A percentile compares a stretch with the other conserved stretches of the same genome.
These are phyloP conservation scores for Cynara cardunculus DNA, from an alignment of 129 eudicot genomes.

Conservation along the genomic window DNA sequence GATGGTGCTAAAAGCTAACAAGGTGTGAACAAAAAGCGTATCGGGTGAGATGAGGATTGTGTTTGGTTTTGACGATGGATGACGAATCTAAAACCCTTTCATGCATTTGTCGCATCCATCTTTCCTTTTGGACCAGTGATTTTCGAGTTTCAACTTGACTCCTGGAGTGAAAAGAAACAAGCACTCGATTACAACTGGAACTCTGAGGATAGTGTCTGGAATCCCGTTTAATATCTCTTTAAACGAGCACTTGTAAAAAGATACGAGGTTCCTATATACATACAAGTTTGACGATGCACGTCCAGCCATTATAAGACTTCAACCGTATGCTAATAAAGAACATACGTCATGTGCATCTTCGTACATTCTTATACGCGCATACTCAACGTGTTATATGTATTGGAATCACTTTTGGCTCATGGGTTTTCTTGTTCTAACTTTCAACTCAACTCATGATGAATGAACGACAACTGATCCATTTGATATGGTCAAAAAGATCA, in stretches of 20 bases:
- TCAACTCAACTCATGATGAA: background rate
- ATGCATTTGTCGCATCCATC: slow-evolving; percentile 17
- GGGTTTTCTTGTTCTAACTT: background rate
- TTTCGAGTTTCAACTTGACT: background rate
- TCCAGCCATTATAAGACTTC: background rate
- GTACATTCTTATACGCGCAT: background rate
- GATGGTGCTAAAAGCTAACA: slow-evolving; percentile 36
- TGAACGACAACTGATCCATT: background rate
- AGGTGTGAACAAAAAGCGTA: slow-evolving; percentile 30
- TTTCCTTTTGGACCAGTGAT: background rate
- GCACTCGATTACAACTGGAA: background rate
- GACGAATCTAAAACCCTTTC: slow-evolving; percentile 17
- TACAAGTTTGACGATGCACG: background rate
- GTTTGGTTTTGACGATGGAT: slow-evolving; percentile 19
- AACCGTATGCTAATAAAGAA: background rate
- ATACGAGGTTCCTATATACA: background rate
- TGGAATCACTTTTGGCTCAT: background rate
- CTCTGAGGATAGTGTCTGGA: background rate
- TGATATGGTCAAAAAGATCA: background rate
- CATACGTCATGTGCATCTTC: background rate
- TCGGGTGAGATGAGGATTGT: slow-evolving; percentile 11
- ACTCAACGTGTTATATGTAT: background rate
- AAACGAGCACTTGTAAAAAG: background rate
- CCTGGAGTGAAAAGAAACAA: background rate
- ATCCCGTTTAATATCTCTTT: background rate